Evolutionary conservation across 208 protist species (phyloP).

Genomic region (Pavlovales sp.): DNA sequence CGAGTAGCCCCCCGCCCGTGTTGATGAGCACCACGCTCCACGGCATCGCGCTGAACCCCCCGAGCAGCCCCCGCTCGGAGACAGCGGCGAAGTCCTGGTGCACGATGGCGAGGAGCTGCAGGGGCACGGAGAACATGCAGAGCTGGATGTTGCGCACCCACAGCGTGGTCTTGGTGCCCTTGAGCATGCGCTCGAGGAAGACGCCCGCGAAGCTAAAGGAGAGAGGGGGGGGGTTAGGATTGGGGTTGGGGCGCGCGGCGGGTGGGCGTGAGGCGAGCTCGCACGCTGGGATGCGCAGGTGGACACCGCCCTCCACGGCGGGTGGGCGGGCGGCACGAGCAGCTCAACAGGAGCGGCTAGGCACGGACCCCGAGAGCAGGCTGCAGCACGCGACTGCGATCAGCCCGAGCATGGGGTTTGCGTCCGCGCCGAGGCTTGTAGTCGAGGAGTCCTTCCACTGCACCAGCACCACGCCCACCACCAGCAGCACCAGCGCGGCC

Average conservation of each 20-base stretch:
- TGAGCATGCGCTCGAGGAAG: slow-evolving; percentile 69
- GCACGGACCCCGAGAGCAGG: background rate
- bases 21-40: slow-evolving; percentile 27
- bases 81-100: slow-evolving; percentile 15
- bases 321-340: too few relatives aligned
- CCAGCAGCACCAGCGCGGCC: slow-evolving; percentile 13
- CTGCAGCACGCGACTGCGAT: background rate
- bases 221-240: too few relatives aligned
- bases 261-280: too few relatives aligned
- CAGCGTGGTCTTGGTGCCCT: slow-evolving; percentile 52
- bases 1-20: slow-evolving; percentile 20
- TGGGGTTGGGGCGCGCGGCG: too few relatives aligned
- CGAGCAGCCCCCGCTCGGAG: background rate
- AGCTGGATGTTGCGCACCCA: slow-evolving; percentile 69
- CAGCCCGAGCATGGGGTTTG: background rate
- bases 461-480: slow-evolving; percentile 32
- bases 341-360: background rate
- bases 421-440: background rate
- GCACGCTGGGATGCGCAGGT: too few relatives aligned
- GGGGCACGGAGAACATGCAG: slow-evolving; percentile 39
- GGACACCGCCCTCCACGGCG: too few relatives aligned
- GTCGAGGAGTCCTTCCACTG: slow-evolving; percentile 3
- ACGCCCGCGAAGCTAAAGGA: slow-evolving; percentile 56
- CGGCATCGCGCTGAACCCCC: slow-evolving; percentile 3
- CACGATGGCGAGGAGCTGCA: slow-evolving; percentile 33